Evolutionary conservation across 352 stramenopile genomes (phyloP).

Genomic region (Globisporangium spinosum): DNA sequence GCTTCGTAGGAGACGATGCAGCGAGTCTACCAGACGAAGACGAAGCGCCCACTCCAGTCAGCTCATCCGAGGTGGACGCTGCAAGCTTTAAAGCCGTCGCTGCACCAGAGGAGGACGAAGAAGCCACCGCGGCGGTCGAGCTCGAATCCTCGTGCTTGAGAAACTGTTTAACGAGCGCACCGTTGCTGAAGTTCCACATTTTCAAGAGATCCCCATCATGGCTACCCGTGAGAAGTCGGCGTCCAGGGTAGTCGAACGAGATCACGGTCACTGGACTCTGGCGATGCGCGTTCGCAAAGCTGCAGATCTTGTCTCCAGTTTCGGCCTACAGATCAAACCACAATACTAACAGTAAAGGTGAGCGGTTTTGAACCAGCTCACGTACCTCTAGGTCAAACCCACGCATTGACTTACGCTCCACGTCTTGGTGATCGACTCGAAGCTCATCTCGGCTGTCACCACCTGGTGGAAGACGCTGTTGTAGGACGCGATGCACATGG

Average conservation of each 20-base stretch:
- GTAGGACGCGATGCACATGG: slow-evolving; percentile 62
- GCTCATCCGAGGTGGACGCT: slow-evolving; percentile 1
- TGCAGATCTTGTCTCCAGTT: slow-evolving; percentile 79
- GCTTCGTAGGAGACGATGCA: slow-evolving; percentile 21
- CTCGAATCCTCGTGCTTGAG: slow-evolving; percentile 48
- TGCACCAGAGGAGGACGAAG: slow-evolving; percentile 11
- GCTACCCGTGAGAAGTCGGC: slow-evolving; percentile 74
- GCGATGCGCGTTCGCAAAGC: slow-evolving; percentile 67
- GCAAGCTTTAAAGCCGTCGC: slow-evolving; percentile 10
- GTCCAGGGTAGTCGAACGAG: slow-evolving; percentile 74
- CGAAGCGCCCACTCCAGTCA: background rate
- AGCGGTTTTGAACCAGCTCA: background rate
- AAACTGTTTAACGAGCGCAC: slow-evolving; percentile 79
- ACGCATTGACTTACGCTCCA: slow-evolving; percentile 39
- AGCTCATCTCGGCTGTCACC: slow-evolving; percentile 70
- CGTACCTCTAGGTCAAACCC: background rate
- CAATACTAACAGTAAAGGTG: background rate
- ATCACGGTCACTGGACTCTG: slow-evolving; percentile 74
- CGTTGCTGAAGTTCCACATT: slow-evolving; percentile 91
- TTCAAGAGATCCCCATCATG: slow-evolving; percentile 77
- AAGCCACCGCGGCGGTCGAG: background rate
- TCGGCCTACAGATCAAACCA: slow-evolving; percentile 31
- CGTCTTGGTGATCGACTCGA: slow-evolving; percentile 75
- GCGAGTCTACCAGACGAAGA: background rate
- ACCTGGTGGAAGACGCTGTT: slow-evolving; percentile 85